A percentile compares a stretch with the other conserved stretches of the same genome.
Conservation (phyloP, 371 early-diverging fungal species). For the Funneliformis caledonium region DNA sequence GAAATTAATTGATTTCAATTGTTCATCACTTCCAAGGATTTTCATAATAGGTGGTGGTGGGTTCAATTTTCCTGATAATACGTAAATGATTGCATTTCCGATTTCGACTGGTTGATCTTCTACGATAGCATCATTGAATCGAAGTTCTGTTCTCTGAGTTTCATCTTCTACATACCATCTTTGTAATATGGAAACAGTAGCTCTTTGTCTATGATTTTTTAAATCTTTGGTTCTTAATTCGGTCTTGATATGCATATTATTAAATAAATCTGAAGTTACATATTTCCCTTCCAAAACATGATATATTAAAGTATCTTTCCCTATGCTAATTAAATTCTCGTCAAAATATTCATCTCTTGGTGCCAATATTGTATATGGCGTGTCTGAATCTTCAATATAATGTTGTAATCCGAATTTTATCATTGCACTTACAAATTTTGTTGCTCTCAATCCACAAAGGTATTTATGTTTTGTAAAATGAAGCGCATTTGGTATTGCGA, state of each 20-base stretch:
- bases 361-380: constrained; percentile 37
- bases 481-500: constrained; percentile 3
- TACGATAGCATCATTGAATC: constrained; percentile 8
- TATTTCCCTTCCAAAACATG: constrained; percentile 30
- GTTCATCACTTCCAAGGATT: not conserved
- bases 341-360: constrained; percentile 16
- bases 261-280: not conserved
- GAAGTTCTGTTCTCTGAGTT: not conserved
- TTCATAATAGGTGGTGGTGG: not conserved
- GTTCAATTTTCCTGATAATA: not conserved
- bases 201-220: constrained; percentile 1
- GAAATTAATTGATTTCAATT: not conserved
- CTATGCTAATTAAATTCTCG: not conserved
- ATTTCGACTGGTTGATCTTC: constrained; percentile 31
- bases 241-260: constrained; percentile 1
- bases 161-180: not conserved
- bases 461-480: constrained; percentile 24
- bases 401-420: not conserved
- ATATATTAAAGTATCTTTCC: constrained; percentile 13
- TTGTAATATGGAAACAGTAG: not conserved
- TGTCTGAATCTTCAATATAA: constrained; percentile 10
- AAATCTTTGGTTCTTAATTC: constrained; percentile 26
- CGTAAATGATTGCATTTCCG: constrained; percentile 37
- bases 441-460: constrained; percentile 35
- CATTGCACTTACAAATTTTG: constrained; percentile 9